Evolutionary conservation across 2,329 filamentous ascomycete genomes (phyloP), one percentile per base, ranked within the genome.

Genomic region (Sporothrix brunneoviolacea): DNA sequence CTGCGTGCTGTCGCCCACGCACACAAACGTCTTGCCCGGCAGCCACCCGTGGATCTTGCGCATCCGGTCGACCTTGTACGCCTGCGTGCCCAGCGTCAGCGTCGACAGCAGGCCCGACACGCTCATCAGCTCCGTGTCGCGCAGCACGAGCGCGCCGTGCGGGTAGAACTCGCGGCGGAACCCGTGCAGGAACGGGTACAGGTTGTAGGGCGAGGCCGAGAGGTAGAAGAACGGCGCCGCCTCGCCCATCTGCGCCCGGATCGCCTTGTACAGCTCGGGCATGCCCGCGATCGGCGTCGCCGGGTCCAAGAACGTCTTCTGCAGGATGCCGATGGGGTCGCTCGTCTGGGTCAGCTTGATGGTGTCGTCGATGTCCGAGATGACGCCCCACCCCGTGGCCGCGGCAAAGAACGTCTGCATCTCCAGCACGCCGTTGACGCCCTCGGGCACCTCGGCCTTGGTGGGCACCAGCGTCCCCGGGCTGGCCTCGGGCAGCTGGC

Each of bases 341-440:
- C 83, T 80, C 0, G 91, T 95, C 65, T 86, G 75, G 0, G 91
- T 96, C 58, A 91, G 72, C 68, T 97, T 96, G 72, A 97, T 95
- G 0, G 91, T 95, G 67, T 97, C 91, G 63, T 97, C 93, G 58
- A 97, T 80, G 60, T 97, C 91, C 35, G 86, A 91, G 56, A 96
- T 83, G 12, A 97, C 70, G 12, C 80, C 81, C 90, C 90, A 96
- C 8, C 91, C 91, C 42, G 86, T 80, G 0, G 84, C 79, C 16
- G 80, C 82, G 0, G 87, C 86, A 61, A 86, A 90, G 16, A 82
- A 77, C 0, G 88, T 95, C 54, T 79, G 77, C 75, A 86, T 83
- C 36, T 80, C 69, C 12, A 80, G 63, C 37, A 80, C 61, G 1
- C 83, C 81, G 37, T 74, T 71, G 2, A 75, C 67, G 2, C 76